Percentiles rank a stretch among this genome's conserved stretches.
phyloP scores from a whole-genome alignment of 345 rosid genomes.

The Ceriops zippeliana region DNA sequence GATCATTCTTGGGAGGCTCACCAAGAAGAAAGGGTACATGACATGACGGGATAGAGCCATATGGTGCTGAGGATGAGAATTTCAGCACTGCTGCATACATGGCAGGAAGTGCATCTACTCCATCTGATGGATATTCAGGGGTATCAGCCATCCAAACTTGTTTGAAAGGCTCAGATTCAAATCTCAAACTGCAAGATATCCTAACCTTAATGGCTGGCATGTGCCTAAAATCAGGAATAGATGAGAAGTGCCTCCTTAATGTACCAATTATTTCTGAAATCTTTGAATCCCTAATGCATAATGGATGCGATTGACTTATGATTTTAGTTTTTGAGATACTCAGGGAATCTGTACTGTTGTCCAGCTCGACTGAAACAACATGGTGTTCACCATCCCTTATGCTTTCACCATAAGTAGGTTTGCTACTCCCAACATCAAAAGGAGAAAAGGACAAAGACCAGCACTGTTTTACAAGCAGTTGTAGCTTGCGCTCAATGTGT shows the following conservation, averaged over 20 bases:
- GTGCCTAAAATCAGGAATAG: slow-evolving; percentile 80
- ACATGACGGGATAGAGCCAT: slow-evolving; percentile 69
- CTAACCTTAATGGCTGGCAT: slow-evolving; percentile 70
- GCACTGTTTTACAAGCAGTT: slow-evolving; percentile 74
- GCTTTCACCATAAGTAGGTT: slow-evolving; percentile 40
- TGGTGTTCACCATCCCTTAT: slow-evolving; percentile 42
- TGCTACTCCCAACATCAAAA: slow-evolving; percentile 40
- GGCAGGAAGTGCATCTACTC: slow-evolving; percentile 59
- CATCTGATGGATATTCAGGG: slow-evolving; percentile 41
- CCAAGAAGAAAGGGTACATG: slow-evolving; percentile 88
- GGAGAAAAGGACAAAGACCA: slow-evolving; percentile 79
- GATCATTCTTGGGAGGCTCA: slow-evolving; percentile 41
- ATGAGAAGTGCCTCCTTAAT: slow-evolving; percentile 77
- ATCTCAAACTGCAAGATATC: slow-evolving; percentile 66
- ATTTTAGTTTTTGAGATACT: slow-evolving; percentile 39
- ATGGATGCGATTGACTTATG: slow-evolving; percentile 32
- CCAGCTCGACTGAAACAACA: slow-evolving; percentile 42
- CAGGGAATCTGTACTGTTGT: slow-evolving; percentile 34
- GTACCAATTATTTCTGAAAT: slow-evolving; percentile 60
- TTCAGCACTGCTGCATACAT: slow-evolving; percentile 80
- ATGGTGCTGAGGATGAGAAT: slow-evolving; percentile 83
- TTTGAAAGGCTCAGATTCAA: slow-evolving; percentile 68
- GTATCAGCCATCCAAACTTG: slow-evolving; percentile 45
- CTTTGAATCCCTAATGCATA: slow-evolving; percentile 86
- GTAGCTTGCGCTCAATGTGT: slow-evolving; percentile 58